Percentiles rank a stretch among this genome's conserved stretches.
These are phyloP conservation scores for Linum trigynum DNA, from an alignment of 345 rosid genomes.

Conservation along the genomic window DNA sequence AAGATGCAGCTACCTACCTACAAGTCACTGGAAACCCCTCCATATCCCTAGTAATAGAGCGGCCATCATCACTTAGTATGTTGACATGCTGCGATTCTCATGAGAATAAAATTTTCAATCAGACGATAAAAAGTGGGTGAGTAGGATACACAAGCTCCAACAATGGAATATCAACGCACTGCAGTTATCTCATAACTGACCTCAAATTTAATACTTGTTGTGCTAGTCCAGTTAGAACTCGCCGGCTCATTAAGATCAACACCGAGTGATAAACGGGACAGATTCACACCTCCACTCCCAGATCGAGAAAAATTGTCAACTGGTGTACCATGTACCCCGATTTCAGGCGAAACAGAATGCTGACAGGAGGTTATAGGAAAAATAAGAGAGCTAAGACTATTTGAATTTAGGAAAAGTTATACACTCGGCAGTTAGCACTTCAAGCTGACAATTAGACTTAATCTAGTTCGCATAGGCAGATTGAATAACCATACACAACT, in stretches of 20 bases:
- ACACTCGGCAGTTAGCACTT: not conserved
- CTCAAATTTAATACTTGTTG: slow-evolving; percentile 84
- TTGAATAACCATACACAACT: too few relatives aligned
- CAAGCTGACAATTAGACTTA: not conserved
- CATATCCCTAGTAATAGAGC: slow-evolving; percentile 64
- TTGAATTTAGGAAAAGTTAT: slow-evolving; percentile 6
- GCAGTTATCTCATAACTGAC: slow-evolving; percentile 23
- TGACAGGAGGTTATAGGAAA: slow-evolving; percentile 16
- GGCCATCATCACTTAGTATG: slow-evolving; percentile 80
- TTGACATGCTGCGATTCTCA: slow-evolving; percentile 56
- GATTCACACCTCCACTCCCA: slow-evolving; percentile 81
- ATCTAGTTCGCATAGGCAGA: too few relatives aligned
- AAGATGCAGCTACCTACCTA: slow-evolving; percentile 66
- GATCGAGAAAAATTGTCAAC: slow-evolving; percentile 77
- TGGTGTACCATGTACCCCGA: slow-evolving; percentile 79
- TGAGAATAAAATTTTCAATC: slow-evolving; percentile 12
- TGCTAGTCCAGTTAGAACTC: slow-evolving; percentile 78
- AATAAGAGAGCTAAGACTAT: not conserved
- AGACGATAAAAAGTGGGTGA: not conserved
- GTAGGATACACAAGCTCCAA: slow-evolving; percentile 5
- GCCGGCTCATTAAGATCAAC: slow-evolving; percentile 80
- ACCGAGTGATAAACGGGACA: slow-evolving; percentile 72
- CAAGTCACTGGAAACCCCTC: slow-evolving; percentile 85
- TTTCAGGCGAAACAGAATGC: slow-evolving; percentile 91
- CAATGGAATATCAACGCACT: slow-evolving; percentile 1